These are phyloP conservation scores for Aureobasidium vineae DNA, from an alignment of 2,329 filamentous ascomycete genomes.

Conservation along the genomic window DNA sequence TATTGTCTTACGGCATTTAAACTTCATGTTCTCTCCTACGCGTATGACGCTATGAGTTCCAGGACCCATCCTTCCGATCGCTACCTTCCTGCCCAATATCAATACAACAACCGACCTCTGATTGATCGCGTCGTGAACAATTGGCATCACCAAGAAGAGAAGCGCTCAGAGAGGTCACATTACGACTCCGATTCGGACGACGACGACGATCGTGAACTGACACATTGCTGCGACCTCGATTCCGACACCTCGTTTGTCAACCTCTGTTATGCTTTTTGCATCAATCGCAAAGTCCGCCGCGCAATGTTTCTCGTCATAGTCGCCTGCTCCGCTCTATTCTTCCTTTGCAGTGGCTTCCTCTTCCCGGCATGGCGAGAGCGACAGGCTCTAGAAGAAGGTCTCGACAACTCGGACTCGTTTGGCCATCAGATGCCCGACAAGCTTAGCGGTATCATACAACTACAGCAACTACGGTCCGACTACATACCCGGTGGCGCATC, in stretches of 20 bases:
- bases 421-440: conserved; percentile 30
- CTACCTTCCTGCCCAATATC: conserved; percentile 7
- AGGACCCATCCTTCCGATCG: neutral
- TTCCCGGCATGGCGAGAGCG: conserved; percentile 41
- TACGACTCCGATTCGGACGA: conserved; percentile 25
- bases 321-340: conserved; percentile 36
- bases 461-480: conserved; percentile 50
- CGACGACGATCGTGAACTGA: conserved; percentile 24
- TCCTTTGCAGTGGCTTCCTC: conserved; percentile 41
- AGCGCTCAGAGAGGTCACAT: conserved; percentile 27
- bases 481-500: conserved; percentile 37
- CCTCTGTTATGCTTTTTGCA: conserved; percentile 28
- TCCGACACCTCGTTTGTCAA: conserved; percentile 38
- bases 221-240: conserved; percentile 37
- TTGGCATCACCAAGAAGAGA: conserved; percentile 31
- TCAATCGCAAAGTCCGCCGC: conserved; percentile 33
- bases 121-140: conserved; percentile 35
- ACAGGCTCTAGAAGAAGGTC: conserved; percentile 38
- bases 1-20: neutral
- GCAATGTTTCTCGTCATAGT: conserved; percentile 38
- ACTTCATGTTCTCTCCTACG: neutral
- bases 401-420: conserved; percentile 36
- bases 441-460: conserved; percentile 46
- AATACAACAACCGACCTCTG: conserved; percentile 29
- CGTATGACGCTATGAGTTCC: conserved; percentile 13